Base-by-base conservation (phyloP, 1,284 basidiomycete genomes). In the Ceratorhiza oryzae-sativae region DNA sequence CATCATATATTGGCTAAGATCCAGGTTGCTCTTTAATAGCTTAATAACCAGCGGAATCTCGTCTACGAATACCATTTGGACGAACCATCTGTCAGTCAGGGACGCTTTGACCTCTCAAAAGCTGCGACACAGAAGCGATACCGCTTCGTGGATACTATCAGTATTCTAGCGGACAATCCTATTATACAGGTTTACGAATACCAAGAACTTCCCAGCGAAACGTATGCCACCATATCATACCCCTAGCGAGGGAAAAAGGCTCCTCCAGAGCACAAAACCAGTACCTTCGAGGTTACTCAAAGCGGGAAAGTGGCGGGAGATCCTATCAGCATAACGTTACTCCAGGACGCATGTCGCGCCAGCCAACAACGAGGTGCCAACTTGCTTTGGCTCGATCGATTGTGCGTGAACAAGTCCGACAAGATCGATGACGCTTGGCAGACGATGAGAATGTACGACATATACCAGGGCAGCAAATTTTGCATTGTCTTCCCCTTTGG, bases 41-140 rank as follows among this genome's bases (percentile, higher is more conserved):
- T n/a, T 99, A 97, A 94, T 94, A 73, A 74, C 84, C 55, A 56
- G 30, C 55, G 30, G 18, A 56, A 56, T 34, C 34, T 56, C 23
- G 36, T 56, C 10, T 56, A 56, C 25, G 20, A 8, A 8, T 15
- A 2, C 30, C 13, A 32, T 36, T 20, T 56, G n/a, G 12, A 56
- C 18, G 30, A 32, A 2, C 25, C 36, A 32, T 39, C 34, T 13
- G 30, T 9, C 30, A 20, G 3, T 13, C 9, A 20, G 2, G n/a
- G 13, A 27, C 34, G 23, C 10, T 9, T 56, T 13, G 55, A 56
- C 20, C 23, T 56, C 25, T n/a, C 13, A 2, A 2, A 20, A 5
- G 30, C 13, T 9, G 55, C 55, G 9, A 39, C 55, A 8, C 23
- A 27, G 5, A 13, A 58, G 55, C 27, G 55, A 36, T 58, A 58